Evolutionary conservation across 192 early-diverging fungal species (phyloP), one percentile per base, ranked within the genome.

Genomic region (Coemansia sp.): DNA sequence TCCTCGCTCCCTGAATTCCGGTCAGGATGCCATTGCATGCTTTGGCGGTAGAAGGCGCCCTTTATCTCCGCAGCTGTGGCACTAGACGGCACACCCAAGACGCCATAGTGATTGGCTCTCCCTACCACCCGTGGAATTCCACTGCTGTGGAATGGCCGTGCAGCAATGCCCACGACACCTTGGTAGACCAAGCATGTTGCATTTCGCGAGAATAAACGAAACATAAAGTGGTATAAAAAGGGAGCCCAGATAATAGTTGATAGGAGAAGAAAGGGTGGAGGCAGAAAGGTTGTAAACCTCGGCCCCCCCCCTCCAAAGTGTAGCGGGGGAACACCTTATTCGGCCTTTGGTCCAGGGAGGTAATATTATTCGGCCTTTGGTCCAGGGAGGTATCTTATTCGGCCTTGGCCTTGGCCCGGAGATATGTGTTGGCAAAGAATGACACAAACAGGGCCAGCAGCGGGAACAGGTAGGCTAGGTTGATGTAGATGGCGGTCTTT

Each of bases 11-110:
- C 77, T 9, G 77, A 77, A 58, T 91, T 91, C 19, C 77, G 67
- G 48, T 92, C 92, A 1, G 92, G 90, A 51, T 91, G 89, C 75
- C 85, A 87, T 44, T 78, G 55, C 76, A 87, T 92, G 12, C 71
- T 75, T 46, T 44, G 32, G 18, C 48, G 33, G 56, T 73, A 73
- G 20, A 65, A 73, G 8, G 69, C 69, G 7, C 53, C 11, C n/a
- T 73, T 73, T 22, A 73, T 61, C 36, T 73, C 69, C 18, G 47
- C 52, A 9, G 42, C 40, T 2, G 53, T 64, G 8, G 69, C 61
- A 0, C 29, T 35, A 0, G 44, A n/a, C 2, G 56, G 31, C 19
- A 73, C 50, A 4, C 69, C 69, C 2, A 73, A 53, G 4, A 61
- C 23, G 6, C 52, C 45, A 20, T 73, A 73, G 54, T 65, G 62